Base-by-base conservation (phyloP, 2,329 filamentous ascomycete species). In the Colletotrichum melonis region DNA sequence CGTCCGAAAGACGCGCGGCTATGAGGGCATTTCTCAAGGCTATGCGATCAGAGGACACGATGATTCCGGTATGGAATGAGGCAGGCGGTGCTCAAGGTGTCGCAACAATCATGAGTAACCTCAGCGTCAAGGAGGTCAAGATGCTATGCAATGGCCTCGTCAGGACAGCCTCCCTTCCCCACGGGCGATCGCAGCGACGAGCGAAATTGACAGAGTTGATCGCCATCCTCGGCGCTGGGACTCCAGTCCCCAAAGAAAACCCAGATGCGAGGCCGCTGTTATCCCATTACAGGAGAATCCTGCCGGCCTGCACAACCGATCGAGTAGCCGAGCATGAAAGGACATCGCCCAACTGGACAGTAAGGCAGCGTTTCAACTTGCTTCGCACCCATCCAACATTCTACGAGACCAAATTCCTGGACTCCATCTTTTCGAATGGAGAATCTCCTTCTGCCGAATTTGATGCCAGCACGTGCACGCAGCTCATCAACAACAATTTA, bases 51-150 rank as follows among this genome's bases (percentile, higher is more conserved):
- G 5, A n/a, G 1, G 12, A 32, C 14, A 11, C 35, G 11, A 67
- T 67, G 56, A 38, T 12, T 28, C n/a, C 32, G 26, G 28, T 63
- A 14, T 70, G 68, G 62, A n/a, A 35, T 32, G 42, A 19, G 12
- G 62, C 55, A 8, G 62, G 62, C 5, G 68, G 68, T 12, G 32
- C 68, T 22, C 16, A 11, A 14, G 68, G 63, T 8, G 30, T 70
- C 30, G 63, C 46, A 22, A 16, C 19, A 9, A 35, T 60, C 30
- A 66, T 70, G 62, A 67, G 26, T 22, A 24, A 60, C 8, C 46
- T 66, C 5, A 70, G 68, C 42, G 46, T 66, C 56, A 28, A 67
- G 11, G 62, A 70, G 22, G 30, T 67, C 42, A 70, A 67, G 26
- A 1, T 46, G 24, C 32, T 67, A 24, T 70, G 68, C 46, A 35